Base-by-base conservation (phyloP, 140 eudicot species). In the Flaveria floridana region DNA sequence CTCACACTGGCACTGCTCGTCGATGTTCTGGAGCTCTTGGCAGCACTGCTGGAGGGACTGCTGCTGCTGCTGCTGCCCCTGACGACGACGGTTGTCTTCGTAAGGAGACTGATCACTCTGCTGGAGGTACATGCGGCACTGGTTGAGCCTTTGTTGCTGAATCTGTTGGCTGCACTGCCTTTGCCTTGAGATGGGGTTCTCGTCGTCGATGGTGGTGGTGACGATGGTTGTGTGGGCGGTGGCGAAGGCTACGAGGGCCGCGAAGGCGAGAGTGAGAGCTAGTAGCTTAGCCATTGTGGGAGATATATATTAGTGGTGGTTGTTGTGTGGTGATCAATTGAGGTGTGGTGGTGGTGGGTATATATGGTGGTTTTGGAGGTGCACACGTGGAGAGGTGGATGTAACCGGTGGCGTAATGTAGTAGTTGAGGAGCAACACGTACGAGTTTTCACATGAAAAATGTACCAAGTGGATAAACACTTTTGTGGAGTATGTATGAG, bases 181-280 rank as follows among this genome's bases (percentile, higher is more conserved):
- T 30, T 51, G 71, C 11, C 2, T 16, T 0, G 72, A 70, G 57
- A 34, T 14, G 3, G 78, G 78, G 13, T 63, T 63, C 0, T 71
- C 73, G 8, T 78, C 82, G 0, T 50, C 72, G 67, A 72, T 16
- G 68, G 62, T 64, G 53, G 74, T 72, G 57, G 77, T 71, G 41
- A 42, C 2, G 70, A 72, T 15, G 74, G 82, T 79, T 13, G 23
- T 72, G 14, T 65, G 78, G 68, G 82, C 78, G 6, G 82, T 34
- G n/a, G 68, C 74, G 6, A 79, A 3, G 73, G 78, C 82, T 3
- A 78, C 13, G 0, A 78, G 57, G 34, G 72, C 46, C 2, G 67
- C 16, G 20, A 78, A 70, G 7, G 82, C 69, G 57, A 78, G 44
- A 0, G 48, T 47, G 55, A 78, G 72, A 4, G 26, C 0, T 58